These are phyloP conservation scores for Elsinoe necatrix DNA, from an alignment of 2,329 filamentous ascomycete species.

Conservation along the genomic window DNA sequence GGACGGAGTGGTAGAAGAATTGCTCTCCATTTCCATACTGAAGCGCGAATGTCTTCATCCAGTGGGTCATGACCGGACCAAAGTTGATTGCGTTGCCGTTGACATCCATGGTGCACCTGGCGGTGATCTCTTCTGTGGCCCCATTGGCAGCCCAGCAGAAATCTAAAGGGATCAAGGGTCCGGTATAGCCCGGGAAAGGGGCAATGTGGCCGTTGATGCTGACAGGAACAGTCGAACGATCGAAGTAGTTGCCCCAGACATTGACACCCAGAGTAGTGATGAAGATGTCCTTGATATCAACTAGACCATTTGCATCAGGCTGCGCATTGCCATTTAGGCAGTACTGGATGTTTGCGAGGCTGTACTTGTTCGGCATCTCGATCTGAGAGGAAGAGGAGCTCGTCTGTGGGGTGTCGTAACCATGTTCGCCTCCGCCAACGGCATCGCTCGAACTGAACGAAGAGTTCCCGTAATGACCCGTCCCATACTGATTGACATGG, in stretches of 20 bases:
- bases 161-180: conserved; percentile 1
- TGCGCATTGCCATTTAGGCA: background rate
- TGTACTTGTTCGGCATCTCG: background rate
- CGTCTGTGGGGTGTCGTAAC: conserved; percentile 38
- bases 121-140: background rate
- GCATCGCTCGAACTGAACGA: conserved; percentile 11
- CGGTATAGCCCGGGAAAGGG: background rate
- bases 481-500: background rate
- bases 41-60: background rate
- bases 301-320: background rate
- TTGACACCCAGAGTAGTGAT: background rate
- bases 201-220: background rate
- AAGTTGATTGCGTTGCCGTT: background rate
- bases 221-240: background rate
- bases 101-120: background rate
- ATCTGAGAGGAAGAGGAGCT: conserved; percentile 21
- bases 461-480: background rate
- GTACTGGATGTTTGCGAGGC: background rate
- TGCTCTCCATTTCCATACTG: background rate
- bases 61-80: background rate
- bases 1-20: background rate
- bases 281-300: background rate
- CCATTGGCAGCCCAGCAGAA: background rate
- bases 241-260: background rate
- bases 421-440: conserved; percentile 45